Evolutionary conservation across 2,329 filamentous ascomycete genomes (phyloP), one percentile per base, ranked within the genome.

Genomic region (Calonectria multiphialidica): DNA sequence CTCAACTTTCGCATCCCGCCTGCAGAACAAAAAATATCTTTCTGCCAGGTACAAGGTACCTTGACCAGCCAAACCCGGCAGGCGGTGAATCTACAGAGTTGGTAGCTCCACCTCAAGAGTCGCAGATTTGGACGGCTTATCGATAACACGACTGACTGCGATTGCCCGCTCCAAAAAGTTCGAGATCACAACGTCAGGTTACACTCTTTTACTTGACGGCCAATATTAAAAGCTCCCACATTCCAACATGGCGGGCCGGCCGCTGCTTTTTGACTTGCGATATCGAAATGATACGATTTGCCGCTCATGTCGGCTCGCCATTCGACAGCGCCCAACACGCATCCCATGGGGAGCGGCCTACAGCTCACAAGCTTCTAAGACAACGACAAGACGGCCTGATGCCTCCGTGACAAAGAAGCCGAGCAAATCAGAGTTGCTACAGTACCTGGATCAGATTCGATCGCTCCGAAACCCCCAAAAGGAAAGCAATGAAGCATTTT

Each of bases 211-310:
- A 47, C 65, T 71, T 68, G 50, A 62, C 42, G 61, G 66, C 70
- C 47, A 25, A 50, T 47, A 61, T 66, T 59, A 53, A 65, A 62
- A 44, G 40, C 40, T 68, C 40, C 33, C 55, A 25, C 49, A 63
- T 30, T 61, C n/a, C 18, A 74, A 82, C 35, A 84, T 84, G 83
- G 78, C 83, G 73, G 80, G 81, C 76, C 79, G 83, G 75, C 80
- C 83, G 66, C 78, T 81, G 42, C 74, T 84, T 68, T 75, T 81
- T 70, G 83, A 85, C 72, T 76, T 85, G 21, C 71, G 76, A 75
- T 80, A 79, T 76, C 82, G 79, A 57, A 83, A 82, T 67, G 78
- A 80, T 44, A 79, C 80, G 10, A 80, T 86, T 57, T 86, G 84
- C 69, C 83, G 81, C 42, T 81, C 83, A 50, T 86, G 84, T 75